Percentiles rank a stretch among this genome's conserved stretches.
phyloP scores from a whole-genome alignment of 371 early-diverging fungal genomes.

The Fennellomyces sp. region DNA sequence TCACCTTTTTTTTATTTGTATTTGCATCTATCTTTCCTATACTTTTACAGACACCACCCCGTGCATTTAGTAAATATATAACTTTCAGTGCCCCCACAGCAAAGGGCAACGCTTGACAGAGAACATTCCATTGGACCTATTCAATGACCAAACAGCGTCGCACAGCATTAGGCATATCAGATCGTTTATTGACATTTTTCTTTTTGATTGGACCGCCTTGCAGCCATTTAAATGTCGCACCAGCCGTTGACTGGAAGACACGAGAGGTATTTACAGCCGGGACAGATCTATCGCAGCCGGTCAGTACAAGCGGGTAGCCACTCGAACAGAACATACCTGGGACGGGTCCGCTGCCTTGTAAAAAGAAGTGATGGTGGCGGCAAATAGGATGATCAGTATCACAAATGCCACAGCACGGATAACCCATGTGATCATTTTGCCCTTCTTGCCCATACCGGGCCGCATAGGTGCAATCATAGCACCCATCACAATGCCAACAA shows the following conservation, averaged over 20 bases:
- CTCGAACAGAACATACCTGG: slow-evolving; percentile 14
- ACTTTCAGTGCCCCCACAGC: no score
- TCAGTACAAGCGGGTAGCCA: not conserved
- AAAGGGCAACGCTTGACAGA: no score
- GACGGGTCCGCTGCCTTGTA: slow-evolving; percentile 43
- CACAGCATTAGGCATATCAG: no score
- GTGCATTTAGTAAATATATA: no score
- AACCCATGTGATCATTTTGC: slow-evolving; percentile 41
- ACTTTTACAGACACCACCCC: not conserved
- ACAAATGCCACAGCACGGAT: slow-evolving; percentile 41
- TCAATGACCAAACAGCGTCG: no score
- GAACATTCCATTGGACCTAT: no score
- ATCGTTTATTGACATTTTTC: slow-evolving; percentile 3
- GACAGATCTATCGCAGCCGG: slow-evolving; percentile 22
- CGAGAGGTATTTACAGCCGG: slow-evolving; percentile 35
- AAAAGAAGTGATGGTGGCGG: slow-evolving; percentile 43
- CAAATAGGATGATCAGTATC: slow-evolving; percentile 39
- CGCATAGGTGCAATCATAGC: slow-evolving; percentile 48
- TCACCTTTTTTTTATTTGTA: not conserved
- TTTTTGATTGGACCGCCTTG: no score
- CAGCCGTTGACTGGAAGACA: slow-evolving; percentile 34
- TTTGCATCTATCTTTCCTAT: not conserved
- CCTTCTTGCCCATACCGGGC: slow-evolving; percentile 26
- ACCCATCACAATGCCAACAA: slow-evolving; percentile 52
- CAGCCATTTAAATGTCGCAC: slow-evolving; percentile 29